Evolutionary conservation across 2,329 filamentous ascomycete species (phyloP), one percentile per base, ranked within the genome.

Genomic region (Davidsoniella neocaledoniae): DNA sequence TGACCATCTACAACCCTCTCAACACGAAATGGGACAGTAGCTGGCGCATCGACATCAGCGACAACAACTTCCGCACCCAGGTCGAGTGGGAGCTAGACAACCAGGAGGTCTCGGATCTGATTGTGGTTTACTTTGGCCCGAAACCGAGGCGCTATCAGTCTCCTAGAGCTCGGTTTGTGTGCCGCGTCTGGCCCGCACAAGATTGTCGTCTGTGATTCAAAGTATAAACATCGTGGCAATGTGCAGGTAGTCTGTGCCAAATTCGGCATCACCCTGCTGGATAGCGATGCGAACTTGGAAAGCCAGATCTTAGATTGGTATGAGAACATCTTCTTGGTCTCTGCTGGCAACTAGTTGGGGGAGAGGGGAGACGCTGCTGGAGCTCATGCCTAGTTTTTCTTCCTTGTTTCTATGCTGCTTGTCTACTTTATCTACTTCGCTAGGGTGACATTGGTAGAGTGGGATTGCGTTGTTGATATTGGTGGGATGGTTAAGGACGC

Each of bases 21-120:
- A 70, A 76, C 1, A 51, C 62, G 4, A 67, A 74, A 57, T 82
- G 77, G 79, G 69, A 78, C 56, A 57, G 59, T 7, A 67, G 61
- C 1, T 76, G 73, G 68, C 61, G 54, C 12, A 71, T 77, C 48
- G 69, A 76, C 45, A 62, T 68, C 16, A 59, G 62, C 0, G 69
- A 69, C 51, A 54, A 55, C 2, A 66, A 62, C 0, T 81, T 74
- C 61, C 60, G 60, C 7, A 61, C 69, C 38, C 79, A 83, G 58
- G 68, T 76, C 0, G 61, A 68, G 26, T 82, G 79, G 77, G 79
- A 83, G 63, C 64, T 81, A 2, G 64, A 70, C 14, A 74, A 68
- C 60, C 70, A 76, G 54, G 69, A 74, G 12, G 53, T 54, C 1
- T 73, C 73, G 0, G 67, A 71, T 55, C 57, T 81, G 4, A 62